Percentiles rank a stretch among this genome's conserved stretches.
Evolutionary conservation across 305 asterid genomes (phyloP).

Genomic region (Euphrasia arctica): DNA sequence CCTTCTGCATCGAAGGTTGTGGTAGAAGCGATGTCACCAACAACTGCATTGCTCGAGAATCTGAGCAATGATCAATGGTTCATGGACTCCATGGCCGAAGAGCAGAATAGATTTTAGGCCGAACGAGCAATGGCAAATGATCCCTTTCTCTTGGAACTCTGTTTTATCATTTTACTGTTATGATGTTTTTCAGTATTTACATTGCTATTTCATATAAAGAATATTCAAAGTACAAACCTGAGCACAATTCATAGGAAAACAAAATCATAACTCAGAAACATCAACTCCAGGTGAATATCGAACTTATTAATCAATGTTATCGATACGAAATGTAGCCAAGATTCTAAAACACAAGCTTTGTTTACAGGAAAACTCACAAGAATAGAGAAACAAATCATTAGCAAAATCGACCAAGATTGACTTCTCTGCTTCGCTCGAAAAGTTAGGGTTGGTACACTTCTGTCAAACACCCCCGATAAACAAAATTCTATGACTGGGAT

Average conservation of each 20-base stretch:
- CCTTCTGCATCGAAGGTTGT: background rate
- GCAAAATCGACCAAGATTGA: background rate
- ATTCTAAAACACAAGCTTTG: background rate
- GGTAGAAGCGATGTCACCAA: background rate
- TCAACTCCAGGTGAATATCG: too few relatives aligned
- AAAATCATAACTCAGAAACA: too few relatives aligned
- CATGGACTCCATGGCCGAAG: conserved; percentile 1
- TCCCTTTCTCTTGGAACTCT: too few relatives aligned
- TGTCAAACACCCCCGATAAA: conserved; percentile 1
- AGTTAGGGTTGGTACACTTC: conserved; percentile 3
- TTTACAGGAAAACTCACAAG: background rate
- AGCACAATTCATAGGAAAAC: too few relatives aligned
- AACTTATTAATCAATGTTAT: background rate
- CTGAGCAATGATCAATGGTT: conserved; percentile 10
- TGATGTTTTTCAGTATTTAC: too few relatives aligned
- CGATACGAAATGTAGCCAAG: background rate
- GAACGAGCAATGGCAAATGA: too few relatives aligned
- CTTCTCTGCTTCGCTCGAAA: conserved; percentile 19
- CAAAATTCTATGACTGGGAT: conserved; percentile 8
- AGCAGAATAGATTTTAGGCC: background rate
- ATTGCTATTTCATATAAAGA: too few relatives aligned
- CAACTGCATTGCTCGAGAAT: background rate
- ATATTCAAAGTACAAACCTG: too few relatives aligned
- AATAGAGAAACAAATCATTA: background rate
- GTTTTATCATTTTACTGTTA: too few relatives aligned